Percentiles rank a stretch among this genome's conserved stretches.
Conservation (phyloP, 352 stramenopile species). For the Phytopythium oedochilum region DNA sequence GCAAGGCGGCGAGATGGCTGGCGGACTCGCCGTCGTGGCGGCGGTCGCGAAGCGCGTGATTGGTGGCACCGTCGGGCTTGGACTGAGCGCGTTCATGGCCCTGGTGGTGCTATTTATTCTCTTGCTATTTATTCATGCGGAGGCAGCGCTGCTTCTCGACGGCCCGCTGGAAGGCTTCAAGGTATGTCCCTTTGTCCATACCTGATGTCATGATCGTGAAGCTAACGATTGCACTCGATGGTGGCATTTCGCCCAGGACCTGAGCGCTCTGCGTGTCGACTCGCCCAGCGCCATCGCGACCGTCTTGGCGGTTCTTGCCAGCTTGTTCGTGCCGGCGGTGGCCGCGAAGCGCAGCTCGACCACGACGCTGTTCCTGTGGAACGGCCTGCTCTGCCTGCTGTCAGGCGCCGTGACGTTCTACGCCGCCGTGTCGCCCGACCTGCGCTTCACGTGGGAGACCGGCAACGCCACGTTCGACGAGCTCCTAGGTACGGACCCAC, state of each 20-base stretch:
- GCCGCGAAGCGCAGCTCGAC: conserved; percentile 30
- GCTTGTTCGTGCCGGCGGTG: conserved; percentile 34
- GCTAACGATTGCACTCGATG: conserved; percentile 6
- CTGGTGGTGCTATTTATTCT: conserved; percentile 60
- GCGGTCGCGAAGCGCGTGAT: conserved; percentile 24
- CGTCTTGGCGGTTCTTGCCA: conserved; percentile 25
- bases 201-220: neutral
- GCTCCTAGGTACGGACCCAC: conserved; percentile 60
- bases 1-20: conserved; percentile 49
- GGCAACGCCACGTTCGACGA: conserved; percentile 52
- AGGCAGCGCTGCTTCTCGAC: conserved; percentile 44
- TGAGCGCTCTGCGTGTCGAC: conserved; percentile 47
- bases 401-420: conserved; percentile 47
- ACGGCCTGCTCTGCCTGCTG: conserved; percentile 54
- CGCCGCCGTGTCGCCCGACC: conserved; percentile 53
- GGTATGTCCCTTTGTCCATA: conserved; percentile 15
- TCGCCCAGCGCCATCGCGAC: conserved; percentile 47
- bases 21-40: conserved; percentile 27
- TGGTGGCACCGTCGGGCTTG: conserved; percentile 30
- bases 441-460: conserved; percentile 59
- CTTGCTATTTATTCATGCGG: conserved; percentile 72
- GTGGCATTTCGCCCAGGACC: conserved; percentile 23
- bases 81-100: conserved; percentile 42
- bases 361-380: conserved; percentile 64
- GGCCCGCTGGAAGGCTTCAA: conserved; percentile 49